A percentile compares a stretch with the other conserved stretches of the same genome.
These are phyloP conservation scores for Candida sp. DNA, from an alignment of 1,139 yeast species.

Conservation along the genomic window DNA sequence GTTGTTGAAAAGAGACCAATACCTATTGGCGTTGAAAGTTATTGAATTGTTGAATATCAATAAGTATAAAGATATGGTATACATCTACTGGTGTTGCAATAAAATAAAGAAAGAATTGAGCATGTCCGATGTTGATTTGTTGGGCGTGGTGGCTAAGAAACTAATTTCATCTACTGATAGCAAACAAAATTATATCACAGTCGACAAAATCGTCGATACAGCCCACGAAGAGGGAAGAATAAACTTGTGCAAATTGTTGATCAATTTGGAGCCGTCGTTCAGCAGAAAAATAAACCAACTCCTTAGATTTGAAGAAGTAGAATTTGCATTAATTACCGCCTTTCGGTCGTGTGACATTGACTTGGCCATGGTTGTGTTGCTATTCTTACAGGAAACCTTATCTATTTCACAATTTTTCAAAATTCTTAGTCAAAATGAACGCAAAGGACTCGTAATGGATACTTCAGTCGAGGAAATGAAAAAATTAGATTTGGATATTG, in stretches of 20 bases:
- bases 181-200: conserved; percentile 42
- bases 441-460: conserved; percentile 15
- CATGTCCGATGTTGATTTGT: conserved; percentile 56
- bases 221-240: conserved; percentile 86
- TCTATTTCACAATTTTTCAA: conserved; percentile 38
- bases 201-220: conserved; percentile 59
- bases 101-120: conserved; percentile 58
- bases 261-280: conserved; percentile 67
- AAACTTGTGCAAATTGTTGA: conserved; percentile 59
- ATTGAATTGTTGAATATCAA: conserved; percentile 47
- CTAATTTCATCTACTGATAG: conserved; percentile 22
- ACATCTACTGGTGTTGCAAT: conserved; percentile 78
- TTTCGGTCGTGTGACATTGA: conserved; percentile 66
- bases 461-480: conserved; percentile 11
- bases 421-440: conserved; percentile 39
- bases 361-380: conserved; percentile 57
- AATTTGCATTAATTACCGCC: conserved; percentile 66
- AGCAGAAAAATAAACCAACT: conserved; percentile 61
- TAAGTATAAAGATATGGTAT: conserved; percentile 52
- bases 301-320: conserved; percentile 69
- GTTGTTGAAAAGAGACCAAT: conserved; percentile 58
- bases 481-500: conserved; percentile 8
- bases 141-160: conserved; percentile 45
- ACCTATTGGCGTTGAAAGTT: conserved; percentile 61
- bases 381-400: conserved; percentile 43